These are phyloP conservation scores for Phallus indusiatus DNA, from an alignment of 768 basidiomycete species.

Conservation along the genomic window DNA sequence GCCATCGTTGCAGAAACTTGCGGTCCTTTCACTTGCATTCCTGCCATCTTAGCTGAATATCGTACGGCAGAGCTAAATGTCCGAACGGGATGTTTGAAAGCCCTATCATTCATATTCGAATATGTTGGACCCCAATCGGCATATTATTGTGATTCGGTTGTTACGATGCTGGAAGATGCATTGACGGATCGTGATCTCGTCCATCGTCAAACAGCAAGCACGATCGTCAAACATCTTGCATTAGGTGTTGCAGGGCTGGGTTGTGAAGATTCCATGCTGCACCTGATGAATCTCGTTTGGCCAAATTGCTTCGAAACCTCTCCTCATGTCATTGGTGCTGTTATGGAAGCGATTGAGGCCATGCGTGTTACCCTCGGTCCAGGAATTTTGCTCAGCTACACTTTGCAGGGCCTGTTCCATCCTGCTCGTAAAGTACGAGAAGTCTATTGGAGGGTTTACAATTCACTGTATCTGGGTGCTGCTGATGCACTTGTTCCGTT, in stretches of 20 bases:
- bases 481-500: slow-evolving; percentile 89
- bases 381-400: slow-evolving; percentile 84
- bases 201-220: slow-evolving; percentile 94
- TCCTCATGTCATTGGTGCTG: slow-evolving; percentile 95
- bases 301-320: slow-evolving; percentile 98
- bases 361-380: slow-evolving; percentile 96
- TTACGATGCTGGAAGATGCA: slow-evolving; percentile 97
- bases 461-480: slow-evolving; percentile 86
- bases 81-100: slow-evolving; percentile 96
- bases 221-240: slow-evolving; percentile 96
- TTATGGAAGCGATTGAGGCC: slow-evolving; percentile 97
- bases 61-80: slow-evolving; percentile 98
- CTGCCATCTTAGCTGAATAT: slow-evolving; percentile 97
- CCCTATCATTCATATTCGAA: slow-evolving; percentile 97
- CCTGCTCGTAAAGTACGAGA: slow-evolving; percentile 96
- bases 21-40: slow-evolving; percentile 97
- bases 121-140: slow-evolving; percentile 96
- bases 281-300: slow-evolving; percentile 97
- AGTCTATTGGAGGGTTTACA: slow-evolving; percentile 93
- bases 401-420: slow-evolving; percentile 93
- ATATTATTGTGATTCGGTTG: slow-evolving; percentile 94
- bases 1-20: slow-evolving; percentile 93
- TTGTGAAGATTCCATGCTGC: slow-evolving; percentile 96
- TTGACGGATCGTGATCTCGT: slow-evolving; percentile 97
- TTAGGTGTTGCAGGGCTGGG: slow-evolving; percentile 95